Evolutionary conservation across 257 asterid genomes (phyloP), one percentile per base, ranked within the genome.

Genomic region (Forsythia suspensa): DNA sequence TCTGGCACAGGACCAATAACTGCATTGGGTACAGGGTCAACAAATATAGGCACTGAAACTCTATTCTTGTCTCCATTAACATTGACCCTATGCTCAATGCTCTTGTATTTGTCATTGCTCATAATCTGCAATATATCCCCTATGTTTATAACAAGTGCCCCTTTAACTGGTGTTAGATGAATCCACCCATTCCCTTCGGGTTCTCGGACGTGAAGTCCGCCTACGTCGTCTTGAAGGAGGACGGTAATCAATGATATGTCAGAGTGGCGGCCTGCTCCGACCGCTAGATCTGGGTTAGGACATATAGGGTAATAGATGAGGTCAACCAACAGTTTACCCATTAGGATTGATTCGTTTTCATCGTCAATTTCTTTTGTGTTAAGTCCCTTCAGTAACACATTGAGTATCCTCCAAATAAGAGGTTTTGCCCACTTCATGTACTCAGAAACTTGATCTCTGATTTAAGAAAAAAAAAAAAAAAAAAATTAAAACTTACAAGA

Each of bases 221-320:
- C 91, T 1, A 85, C 89, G 15, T 90, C 88, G 0, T 88, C 94
- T 77, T 90, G 94, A 63, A 90, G 88, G 43, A 90, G 89, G 80
- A 88, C 15, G 0, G 90, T 90, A 18, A 90, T 83, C 0, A 88
- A 85, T 1, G 92, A 90, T 39, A 86, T 20, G 44, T 90, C 92
- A 12, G 94, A 83, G 72, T 90, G 94, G 12, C 79, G 84, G 29
- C 88, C 87, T 2, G 85, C 87, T 75, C 94, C 94, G 7, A 88
- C 79, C 38, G 84, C 85, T 15, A 88, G 87, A 59, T 88, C 83
- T 0, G 92, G 91, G 68, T 42, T 81, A 0, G 91, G 92, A 73
- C 91, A 88, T 37, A 15, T 12, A 6, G 94, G 91, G 67, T 90
- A 90, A 71, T 82, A 74, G 82, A 85, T 74, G 72, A 90, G 87